Base-by-base conservation (phyloP, 192 early-diverging fungal genomes). In the Lunasporangiospora selenospora region DNA sequence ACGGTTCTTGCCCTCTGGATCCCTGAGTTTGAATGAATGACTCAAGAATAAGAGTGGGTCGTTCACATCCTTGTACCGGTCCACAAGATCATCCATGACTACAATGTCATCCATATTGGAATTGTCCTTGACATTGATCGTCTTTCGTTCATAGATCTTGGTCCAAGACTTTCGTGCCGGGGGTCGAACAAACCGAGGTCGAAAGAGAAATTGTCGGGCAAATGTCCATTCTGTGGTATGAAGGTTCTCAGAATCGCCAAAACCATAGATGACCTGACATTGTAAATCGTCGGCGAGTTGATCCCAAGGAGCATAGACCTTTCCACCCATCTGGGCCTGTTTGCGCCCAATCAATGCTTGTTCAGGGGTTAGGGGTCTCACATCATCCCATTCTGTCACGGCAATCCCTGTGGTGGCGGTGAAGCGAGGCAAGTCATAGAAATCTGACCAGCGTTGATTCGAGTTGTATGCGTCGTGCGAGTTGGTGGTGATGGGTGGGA, bases 401-500 rank as follows among this genome's bases (percentile, higher is more conserved):
- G 24, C 15, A 38, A 62, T 21, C 3, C 67, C 67, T 2, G 53
- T 57, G 0, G 38, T 11, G 3, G 15, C 7, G 1, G 53, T 58
- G 67, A 73, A 73, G 23, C 39, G 39, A 6, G 37, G 13, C 1
- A 73, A 40, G 42, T 73, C 58, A 6, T 62, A 45, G 32, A 58
- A 62, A 7, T 73, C 67, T 11, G 67, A 73, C 67, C 67, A 73
- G 12, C 59, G 67, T 19, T 73, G 67, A 34, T 62, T 53, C 2
- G 59, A 52, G 9, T 62, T 62, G 34, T 51, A 4, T 3, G 42
- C 43, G 53, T 73, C 53, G 34, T 73, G 67, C 2, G 60, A 62
- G 19, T 62, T 73, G 38, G 67, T 62, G 16, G 41, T 58, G 33
- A 73, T 51, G 16, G 67, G 67, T 26, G 67, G 59, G 47, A 73